phyloP scores from a whole-genome alignment of 2,329 filamentous ascomycete species.

The Bipolaris oryzae region DNA sequence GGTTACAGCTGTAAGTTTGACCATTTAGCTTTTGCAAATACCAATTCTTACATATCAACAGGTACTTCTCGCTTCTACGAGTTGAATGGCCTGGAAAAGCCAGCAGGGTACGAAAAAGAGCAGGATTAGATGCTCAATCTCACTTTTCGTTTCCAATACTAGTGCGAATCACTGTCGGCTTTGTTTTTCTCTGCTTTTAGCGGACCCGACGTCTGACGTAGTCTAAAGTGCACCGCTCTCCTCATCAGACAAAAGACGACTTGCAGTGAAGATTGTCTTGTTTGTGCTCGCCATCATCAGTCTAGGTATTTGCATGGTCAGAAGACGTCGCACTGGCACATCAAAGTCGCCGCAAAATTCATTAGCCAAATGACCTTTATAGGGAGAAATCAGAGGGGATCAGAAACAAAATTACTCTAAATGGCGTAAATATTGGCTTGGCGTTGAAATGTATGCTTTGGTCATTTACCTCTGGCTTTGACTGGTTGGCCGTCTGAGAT shows the following conservation, averaged over 20 bases:
- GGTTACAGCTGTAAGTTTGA: conserved; percentile 84
- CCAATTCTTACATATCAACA: conserved; percentile 54
- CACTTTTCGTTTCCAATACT: conserved; percentile 8
- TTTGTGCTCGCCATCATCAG: conserved; percentile 24
- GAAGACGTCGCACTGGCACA: background rate
- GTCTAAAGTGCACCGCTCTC: conserved; percentile 38
- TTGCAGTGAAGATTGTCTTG: conserved; percentile 27
- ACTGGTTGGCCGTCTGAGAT: background rate
- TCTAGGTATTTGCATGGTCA: conserved; percentile 25
- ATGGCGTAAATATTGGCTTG: conserved; percentile 5
- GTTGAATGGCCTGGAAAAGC: conserved; percentile 78
- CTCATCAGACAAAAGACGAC: conserved; percentile 29
- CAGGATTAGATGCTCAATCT: conserved; percentile 43
- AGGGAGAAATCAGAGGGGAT: conserved; percentile 8
- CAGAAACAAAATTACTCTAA: background rate
- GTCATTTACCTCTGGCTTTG: background rate
- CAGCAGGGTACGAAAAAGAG: conserved; percentile 81
- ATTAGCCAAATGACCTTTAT: conserved; percentile 10
- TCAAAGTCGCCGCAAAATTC: conserved; percentile 6
- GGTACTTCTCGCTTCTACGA: conserved; percentile 88
- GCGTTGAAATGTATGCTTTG: conserved; percentile 6
- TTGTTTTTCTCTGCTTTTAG: conserved; percentile 2
- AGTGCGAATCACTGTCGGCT: conserved; percentile 9
- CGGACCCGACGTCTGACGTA: conserved; percentile 34
- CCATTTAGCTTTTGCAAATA: background rate